Evolutionary conservation across 2,329 filamentous ascomycete species (phyloP), one percentile per base, ranked within the genome.

Genomic region (Ophiostoma tasmaniense): DNA sequence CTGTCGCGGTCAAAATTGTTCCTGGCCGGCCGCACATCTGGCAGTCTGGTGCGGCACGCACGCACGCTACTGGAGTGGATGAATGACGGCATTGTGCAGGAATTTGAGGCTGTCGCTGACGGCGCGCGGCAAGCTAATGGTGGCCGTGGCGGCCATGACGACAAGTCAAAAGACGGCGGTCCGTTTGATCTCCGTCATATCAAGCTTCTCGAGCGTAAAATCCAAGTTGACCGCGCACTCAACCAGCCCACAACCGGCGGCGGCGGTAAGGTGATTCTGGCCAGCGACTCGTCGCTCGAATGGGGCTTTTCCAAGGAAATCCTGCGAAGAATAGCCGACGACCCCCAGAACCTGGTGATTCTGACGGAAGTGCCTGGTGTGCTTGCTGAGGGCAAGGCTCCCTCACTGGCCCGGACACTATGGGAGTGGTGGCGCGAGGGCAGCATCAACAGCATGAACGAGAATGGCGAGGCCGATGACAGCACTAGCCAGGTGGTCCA

Each of bases 11-110:
- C 85, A 0, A 87, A 84, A 74, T 82, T 97, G 0, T 97, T 93
- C 76, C 82, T 99, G 61, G 94, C 93, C 0, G 93, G 93, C 52
- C 89, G 89, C 70, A 96, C 92, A 71, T 90, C 92, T 72, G 89
- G 91, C 70, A 93, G 92, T 71, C 96, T 93, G 0, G 91, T 98
- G 84, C 86, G 92, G 67, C 92, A 97, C 73, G 91, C 94, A 33
- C 86, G 93, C 73, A 97, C 94, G 77, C 96, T 99, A 91, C 82
- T 99, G 39, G 95, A 99, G 76, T 99, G 95, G 95, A 98, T 99
- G 93, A 93, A 98, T 76, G 93, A 97, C 75, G 90, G 89, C 70
- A 96, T 99, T 70, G 90, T 96, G 59, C 89, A 93, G 68, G 94
- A 98, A 74, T 96, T 97, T 71, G 93, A 97, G 76, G 88, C 89